Conservation (phyloP, 1,139 yeast genomes). For the Hemisphaericaspora xylanilytica region DNA sequence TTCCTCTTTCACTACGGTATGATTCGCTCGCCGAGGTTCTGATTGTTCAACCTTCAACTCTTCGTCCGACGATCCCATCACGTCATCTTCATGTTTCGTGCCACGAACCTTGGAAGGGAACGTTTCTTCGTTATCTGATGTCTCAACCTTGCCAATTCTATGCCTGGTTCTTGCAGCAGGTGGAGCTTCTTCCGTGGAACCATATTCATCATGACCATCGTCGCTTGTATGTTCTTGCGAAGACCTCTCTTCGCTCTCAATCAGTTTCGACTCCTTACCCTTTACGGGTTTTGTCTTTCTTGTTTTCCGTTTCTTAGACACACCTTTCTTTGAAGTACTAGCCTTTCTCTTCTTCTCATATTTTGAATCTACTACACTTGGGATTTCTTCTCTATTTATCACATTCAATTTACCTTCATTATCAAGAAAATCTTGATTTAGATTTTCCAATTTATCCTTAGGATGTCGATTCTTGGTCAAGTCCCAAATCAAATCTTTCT, state of each 20-base stretch:
- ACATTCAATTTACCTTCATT: constrained; percentile 11
- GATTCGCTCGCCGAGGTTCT: too few species aligned
- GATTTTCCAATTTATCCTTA: constrained; percentile 9
- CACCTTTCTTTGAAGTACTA: not conserved
- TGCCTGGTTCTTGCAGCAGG: not conserved
- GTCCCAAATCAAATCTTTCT: constrained; percentile 37
- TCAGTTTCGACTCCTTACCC: too few species aligned
- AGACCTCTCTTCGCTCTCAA: too few species aligned
- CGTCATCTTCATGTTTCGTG: too few species aligned
- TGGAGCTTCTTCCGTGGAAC: constrained; percentile 1
- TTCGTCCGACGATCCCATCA: too few species aligned
- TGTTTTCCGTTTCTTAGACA: not conserved
- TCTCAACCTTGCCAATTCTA: constrained; percentile 1
- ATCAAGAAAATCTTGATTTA: constrained; percentile 10
- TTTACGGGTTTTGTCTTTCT: constrained; percentile 1
- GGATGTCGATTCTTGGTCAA: constrained; percentile 13
- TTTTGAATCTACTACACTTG: constrained; percentile 8
- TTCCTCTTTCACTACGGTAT: constrained; percentile 4
- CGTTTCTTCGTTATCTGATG: constrained; percentile 4
- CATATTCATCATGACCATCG: constrained; percentile 5
- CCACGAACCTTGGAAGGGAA: too few species aligned
- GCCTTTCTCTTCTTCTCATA: constrained; percentile 5
- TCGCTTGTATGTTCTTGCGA: too few species aligned
- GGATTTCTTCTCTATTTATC: constrained; percentile 10
- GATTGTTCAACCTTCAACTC: too few species aligned